Base-by-base conservation (phyloP, 2,329 filamentous ascomycete genomes). In the Malbranchea cinnamomea region DNA sequence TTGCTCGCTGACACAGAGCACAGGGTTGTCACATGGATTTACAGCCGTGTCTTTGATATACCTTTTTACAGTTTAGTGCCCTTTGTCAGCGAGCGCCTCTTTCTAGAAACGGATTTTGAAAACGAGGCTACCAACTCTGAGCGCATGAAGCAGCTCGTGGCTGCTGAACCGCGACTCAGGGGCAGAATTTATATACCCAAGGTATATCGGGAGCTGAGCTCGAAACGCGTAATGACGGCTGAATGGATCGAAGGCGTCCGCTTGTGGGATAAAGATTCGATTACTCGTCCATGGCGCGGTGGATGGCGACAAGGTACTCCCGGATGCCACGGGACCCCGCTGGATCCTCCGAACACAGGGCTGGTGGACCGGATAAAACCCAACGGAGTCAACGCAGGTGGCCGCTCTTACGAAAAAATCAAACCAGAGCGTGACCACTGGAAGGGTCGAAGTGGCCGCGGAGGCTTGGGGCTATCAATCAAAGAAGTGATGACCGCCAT, bases 241-340 rank as follows among this genome's bases (percentile, higher is more conserved):
- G 89, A 98, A 52, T 98, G 89, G 89, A 91, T 98, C 35, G 89
- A 98, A 55, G 89, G 89, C 5, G 74, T 92, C 2, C 70, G 85
- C 2, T 63, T 98, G 2, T 93, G 85, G 83, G 87, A 95, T 46
- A 91, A 91, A 52, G 74, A 81, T 34, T 67, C 77, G 31, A 76
- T 94, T 48, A 78, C 73, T 0, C 67, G 67, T 2, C 64, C 69
- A 4, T 95, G 89, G 87, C 59, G 74, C 21, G 85, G 84, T 13
- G 79, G 80, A 5, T 70, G 74, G 59, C 71, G 76, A 10, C 64
- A 71, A 37, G 82, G 81, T 3, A 87, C 79, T 15, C 79, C 82
- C 3, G 85, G 87, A 11, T 76, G 79, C 28, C 68, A 74, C 27
- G 78, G 81, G 5, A 62, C 62, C 2, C 65, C 69, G 9, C 62